Base-by-base conservation (phyloP, 2,329 filamentous ascomycete species). In the Cadophora malorum region DNA sequence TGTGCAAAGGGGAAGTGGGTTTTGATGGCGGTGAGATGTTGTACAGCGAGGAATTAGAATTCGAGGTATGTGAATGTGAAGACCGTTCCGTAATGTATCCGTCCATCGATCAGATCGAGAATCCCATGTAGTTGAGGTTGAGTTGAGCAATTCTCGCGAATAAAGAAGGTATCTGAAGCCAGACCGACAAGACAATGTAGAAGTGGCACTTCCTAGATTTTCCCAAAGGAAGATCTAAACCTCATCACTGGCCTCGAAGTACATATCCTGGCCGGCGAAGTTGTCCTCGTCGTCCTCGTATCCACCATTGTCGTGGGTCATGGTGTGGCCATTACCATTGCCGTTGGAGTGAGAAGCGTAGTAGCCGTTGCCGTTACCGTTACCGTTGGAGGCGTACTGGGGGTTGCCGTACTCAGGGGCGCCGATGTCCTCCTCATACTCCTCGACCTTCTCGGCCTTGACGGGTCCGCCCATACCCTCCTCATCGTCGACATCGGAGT, bases 231-330 rank as follows among this genome's bases (percentile, higher is more conserved):
- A 25, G 2, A 38, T 52, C 23, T 60, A 60, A 7, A 65, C 65
- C 31, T 69, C 68, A n/a, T 70, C 66, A 8, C 55, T 67, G 21
- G 49, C 68, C 12, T 65, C 69, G 12, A 50, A 59, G n/a, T 53
- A 52, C 2, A 52, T 21, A 0, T 35, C 38, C 9, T 67, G 25
- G 38, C 66, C 65, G 10, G 21, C 21, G 1, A 70, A 55, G 9
- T 49, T 58, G 28, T 28, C 28, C 3, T 62, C 14, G 19, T 56
- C 63, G 19, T 56, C 65, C 50, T 63, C 0, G 56, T 8, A 9
- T 1, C 50, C 3, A 2, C 35, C 45, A 58, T 69, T 0, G 55
- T 47, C 52, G n/a, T 55, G 53, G 31, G 52, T 14, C n/a, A 41
- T 19, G 16, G 49, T 25, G 19, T 64, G 31, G 19, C 28, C 23